These are phyloP conservation scores for Gamarada debralockiae DNA, from an alignment of 495 filamentous ascomycete species.

Conservation along the genomic window DNA sequence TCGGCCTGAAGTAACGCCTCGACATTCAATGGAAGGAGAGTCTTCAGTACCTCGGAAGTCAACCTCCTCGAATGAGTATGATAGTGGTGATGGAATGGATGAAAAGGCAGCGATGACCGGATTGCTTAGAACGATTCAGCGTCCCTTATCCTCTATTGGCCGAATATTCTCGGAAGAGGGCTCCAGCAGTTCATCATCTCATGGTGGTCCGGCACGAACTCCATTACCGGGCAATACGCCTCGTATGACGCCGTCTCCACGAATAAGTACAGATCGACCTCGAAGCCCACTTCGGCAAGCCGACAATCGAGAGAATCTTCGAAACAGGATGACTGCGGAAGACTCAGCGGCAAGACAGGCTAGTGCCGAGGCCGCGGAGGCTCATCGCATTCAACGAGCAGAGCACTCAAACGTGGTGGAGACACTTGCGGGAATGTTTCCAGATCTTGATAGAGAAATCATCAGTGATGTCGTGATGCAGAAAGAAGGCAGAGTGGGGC, in stretches of 20 bases:
- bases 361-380: conserved; percentile 87
- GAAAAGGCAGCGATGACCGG: conserved; percentile 81
- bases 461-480: conserved; percentile 91
- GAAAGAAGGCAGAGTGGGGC: conserved; percentile 86
- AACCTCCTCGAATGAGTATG: conserved; percentile 34
- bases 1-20: conserved; percentile 48
- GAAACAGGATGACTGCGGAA: conserved; percentile 59
- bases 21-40: conserved; percentile 54
- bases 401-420: conserved; percentile 92
- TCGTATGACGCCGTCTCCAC: conserved; percentile 53
- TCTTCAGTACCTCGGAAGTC: conserved; percentile 43
- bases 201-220: conserved; percentile 45
- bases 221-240: conserved; percentile 54
- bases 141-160: conserved; percentile 89
- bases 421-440: conserved; percentile 89
- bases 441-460: conserved; percentile 81
- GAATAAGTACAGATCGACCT: conserved; percentile 39
- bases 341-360: conserved; percentile 94
- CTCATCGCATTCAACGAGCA: conserved; percentile 72
- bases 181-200: conserved; percentile 23
- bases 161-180: conserved; percentile 90
- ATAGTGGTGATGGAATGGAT: conserved; percentile 51
- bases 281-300: conserved; percentile 28
- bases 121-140: conserved; percentile 85
- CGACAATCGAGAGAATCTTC: conserved; percentile 29